phyloP scores from a whole-genome alignment of 1,284 basidiomycete genomes.

The Malassezia psittaci region DNA sequence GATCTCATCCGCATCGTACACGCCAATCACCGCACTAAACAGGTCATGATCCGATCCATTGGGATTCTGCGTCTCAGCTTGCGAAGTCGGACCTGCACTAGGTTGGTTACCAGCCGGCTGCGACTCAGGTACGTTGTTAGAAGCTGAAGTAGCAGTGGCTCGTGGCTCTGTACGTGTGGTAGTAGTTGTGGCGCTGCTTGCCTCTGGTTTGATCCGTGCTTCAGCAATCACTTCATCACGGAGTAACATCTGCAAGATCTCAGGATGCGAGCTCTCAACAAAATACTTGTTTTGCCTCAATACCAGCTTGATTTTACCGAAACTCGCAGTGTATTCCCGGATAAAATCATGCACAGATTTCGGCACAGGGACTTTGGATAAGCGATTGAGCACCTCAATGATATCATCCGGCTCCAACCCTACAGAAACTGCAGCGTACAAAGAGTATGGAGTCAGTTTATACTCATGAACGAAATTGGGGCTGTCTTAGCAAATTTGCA shows the following conservation, averaged over 20 bases:
- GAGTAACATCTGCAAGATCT: slow-evolving; percentile 40
- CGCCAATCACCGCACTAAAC: slow-evolving; percentile 45
- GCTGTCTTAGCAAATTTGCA: slow-evolving; percentile 52
- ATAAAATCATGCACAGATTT: slow-evolving; percentile 41
- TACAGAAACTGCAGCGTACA: slow-evolving; percentile 97
- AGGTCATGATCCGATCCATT: slow-evolving; percentile 35
- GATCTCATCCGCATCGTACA: slow-evolving; percentile 43
- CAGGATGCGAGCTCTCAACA: slow-evolving; percentile 44
- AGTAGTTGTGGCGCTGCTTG: slow-evolving; percentile 2
- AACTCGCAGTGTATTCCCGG: slow-evolving; percentile 41
- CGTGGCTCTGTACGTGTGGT: neutral
- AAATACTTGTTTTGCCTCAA: slow-evolving; percentile 48
- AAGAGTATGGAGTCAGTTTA: slow-evolving; percentile 91
- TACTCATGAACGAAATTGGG: slow-evolving; percentile 98
- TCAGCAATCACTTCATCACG: slow-evolving; percentile 39
- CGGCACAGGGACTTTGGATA: slow-evolving; percentile 45
- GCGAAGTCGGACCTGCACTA: no score
- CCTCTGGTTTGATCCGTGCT: slow-evolving; percentile 30
- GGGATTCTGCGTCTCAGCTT: no score
- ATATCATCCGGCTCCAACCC: slow-evolving; percentile 96
- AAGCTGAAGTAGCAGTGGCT: neutral
- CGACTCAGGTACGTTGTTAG: neutral
- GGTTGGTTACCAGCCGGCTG: no score
- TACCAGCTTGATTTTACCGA: slow-evolving; percentile 48
- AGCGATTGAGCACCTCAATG: slow-evolving; percentile 65